Conservation (phyloP, 1,284 basidiomycete genomes). For the Rhodotorula sp. region DNA sequence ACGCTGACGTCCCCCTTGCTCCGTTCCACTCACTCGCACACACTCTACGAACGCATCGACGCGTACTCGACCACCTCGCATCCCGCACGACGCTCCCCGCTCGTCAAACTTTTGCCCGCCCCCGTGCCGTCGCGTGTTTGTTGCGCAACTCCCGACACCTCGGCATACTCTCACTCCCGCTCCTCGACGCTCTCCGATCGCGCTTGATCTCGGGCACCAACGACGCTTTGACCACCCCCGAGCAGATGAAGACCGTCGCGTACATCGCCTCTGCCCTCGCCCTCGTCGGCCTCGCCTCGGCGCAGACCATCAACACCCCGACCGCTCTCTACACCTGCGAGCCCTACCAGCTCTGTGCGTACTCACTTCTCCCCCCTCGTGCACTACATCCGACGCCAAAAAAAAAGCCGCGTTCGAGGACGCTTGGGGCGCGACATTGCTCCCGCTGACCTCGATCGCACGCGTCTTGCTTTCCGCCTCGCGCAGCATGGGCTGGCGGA, state of each 20-base stretch:
- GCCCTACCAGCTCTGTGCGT: constrained; percentile 16
- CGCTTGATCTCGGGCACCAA: background rate
- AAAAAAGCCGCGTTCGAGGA: no score
- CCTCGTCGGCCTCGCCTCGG: constrained; percentile 24
- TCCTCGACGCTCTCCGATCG: background rate
- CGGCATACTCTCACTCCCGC: background rate
- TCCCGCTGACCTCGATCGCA: background rate
- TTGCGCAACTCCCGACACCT: no score
- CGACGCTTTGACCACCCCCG: background rate
- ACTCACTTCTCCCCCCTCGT: background rate
- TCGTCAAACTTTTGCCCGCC: background rate
- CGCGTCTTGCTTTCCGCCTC: background rate
- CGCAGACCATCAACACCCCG: constrained; percentile 33
- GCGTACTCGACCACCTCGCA: background rate
- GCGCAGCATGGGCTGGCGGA: constrained; percentile 25
- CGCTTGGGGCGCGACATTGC: background rate
- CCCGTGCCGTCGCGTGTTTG: background rate
- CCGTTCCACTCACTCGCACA: background rate
- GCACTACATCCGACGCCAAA: no score
- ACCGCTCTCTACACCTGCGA: constrained; percentile 34
- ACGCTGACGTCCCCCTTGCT: background rate
- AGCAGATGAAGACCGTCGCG: constrained; percentile 13
- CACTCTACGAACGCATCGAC: background rate
- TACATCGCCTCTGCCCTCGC: constrained; percentile 21
- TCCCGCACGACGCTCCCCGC: background rate